phyloP scores from a whole-genome alignment of 495 filamentous ascomycete genomes.

The Tuber umbilicatum region DNA sequence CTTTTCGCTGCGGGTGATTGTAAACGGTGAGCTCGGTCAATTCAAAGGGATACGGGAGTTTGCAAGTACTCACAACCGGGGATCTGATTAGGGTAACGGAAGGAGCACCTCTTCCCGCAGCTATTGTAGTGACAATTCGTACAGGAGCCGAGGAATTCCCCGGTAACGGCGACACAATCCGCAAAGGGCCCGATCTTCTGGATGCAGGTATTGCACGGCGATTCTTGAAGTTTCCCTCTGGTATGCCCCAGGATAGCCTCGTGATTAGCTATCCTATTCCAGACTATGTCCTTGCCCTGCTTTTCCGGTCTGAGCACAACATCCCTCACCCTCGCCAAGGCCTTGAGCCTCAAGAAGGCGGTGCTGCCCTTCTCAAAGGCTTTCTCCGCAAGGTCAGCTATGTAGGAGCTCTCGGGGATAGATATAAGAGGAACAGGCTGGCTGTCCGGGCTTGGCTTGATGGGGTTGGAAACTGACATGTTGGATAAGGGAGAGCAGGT shows the following conservation, averaged over 20 bases:
- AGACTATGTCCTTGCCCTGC: neutral
- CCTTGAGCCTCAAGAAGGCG: neutral
- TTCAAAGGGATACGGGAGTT: neutral
- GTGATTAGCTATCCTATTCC: neutral
- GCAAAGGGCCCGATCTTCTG: neutral
- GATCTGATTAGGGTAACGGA: neutral
- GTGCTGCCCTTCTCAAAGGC: neutral
- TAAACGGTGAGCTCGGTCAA: neutral
- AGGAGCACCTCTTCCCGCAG: neutral
- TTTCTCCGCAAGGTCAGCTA: neutral
- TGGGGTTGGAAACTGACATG: neutral
- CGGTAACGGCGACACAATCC: neutral
- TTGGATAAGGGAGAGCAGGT: neutral
- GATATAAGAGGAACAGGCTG: neutral
- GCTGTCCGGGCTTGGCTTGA: neutral
- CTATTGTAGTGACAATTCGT: constrained; percentile 1
- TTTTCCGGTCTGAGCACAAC: constrained; percentile 1
- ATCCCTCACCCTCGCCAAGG: neutral
- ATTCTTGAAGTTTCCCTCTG: neutral
- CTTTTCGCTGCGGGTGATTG: neutral
- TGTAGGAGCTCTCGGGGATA: neutral
- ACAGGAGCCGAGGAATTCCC: neutral
- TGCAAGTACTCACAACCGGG: neutral
- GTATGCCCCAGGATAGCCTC: neutral
- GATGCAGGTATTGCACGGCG: neutral